Evolutionary conservation across 805 yeast species (phyloP), one percentile per base, ranked within the genome.

Genomic region (Komagataella pseudopastoris): DNA sequence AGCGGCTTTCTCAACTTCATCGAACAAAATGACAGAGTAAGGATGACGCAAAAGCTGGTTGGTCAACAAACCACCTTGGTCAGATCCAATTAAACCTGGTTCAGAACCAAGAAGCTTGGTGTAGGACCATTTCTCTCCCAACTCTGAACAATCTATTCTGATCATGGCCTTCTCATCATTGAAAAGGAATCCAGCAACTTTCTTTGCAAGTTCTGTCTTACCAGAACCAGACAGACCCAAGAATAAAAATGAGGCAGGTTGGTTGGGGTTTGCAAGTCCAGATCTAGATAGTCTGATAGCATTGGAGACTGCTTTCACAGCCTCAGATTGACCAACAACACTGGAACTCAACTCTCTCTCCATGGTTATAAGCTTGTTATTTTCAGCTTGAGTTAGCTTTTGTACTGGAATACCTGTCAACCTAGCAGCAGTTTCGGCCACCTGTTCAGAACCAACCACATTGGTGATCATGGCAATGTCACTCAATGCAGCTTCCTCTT

Each of bases 1-100:
- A 6, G 96, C 96, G 16, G 99, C 99, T 69, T 93, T 93, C 65
- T 93, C 99, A 52, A 93, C 96, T 71, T 93, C 99, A 69, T 93
- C 99, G 63, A 93, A 93, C 55, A 93, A 74, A 45, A 93, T 76
- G n/a, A 93, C 99, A 5, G 97, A 88, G 70, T 93, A 93, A 52
- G 99, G 99, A 55, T 85, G 83, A 62, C 96, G 79, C 55, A 88
- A 77, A 52, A 93, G 75, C 57, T 93, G 96, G 61, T 93, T 95
- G 5, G 99, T 93, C 58, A 93, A 76, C 59, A 91, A 78, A 57
- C 99, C 99, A 66, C 99, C 99, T 67, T 93, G 96, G 65, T 90
- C 97, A 66, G 86, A 95, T 45, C 99, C 99, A 59, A 93, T 85
- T 60, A 86, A 85, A 60, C 99, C 99, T 1, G 98, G 96, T 2